Base-by-base conservation (phyloP, 352 stramenopile genomes). In the Phytophthora megakarya region DNA sequence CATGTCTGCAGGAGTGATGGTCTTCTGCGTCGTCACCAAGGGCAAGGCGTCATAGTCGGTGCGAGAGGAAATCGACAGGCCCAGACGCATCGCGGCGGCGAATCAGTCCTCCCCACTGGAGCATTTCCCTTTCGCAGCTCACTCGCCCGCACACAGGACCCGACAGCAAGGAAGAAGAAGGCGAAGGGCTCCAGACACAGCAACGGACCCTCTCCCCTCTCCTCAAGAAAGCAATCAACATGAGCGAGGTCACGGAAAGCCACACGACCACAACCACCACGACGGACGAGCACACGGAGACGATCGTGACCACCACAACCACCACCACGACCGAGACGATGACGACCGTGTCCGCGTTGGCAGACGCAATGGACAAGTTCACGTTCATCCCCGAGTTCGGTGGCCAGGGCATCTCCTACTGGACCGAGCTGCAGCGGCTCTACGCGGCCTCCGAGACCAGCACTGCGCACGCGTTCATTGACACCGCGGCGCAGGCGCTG, bases 321-420 rank as follows among this genome's bases (percentile, higher is more conserved):
- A 66, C 59, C 21, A 66, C 43, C n/a, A 64, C 37, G 23, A 70
- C 47, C 2, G 44, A 57, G 39, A 44, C 61, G 32, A 55, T 39
- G 39, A 51, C 23, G 37, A 30, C 61, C 8, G 52, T 58, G 51
- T 64, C 56, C 42, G 66, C 62, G 38, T 62, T 75, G 52, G 66
- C 66, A 47, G 42, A 23, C 30, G 71, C 62, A 35, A 55, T 78
- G 39, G 46, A 53, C 43, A 72, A 66, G 54, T 76, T 48, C 49
- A 63, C 45, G 45, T 67, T 79, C 54, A 75, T 89, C 22, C 61
- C 78, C 18, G 70, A 90, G 66, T 93, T 90, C 63, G 80, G 81
- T 59, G 86, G 86, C 54, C 86, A 95, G 44, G 81, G 81, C 26
- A 72, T 74, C 39, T 65, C 72, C 19, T 93, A 90, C 73, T 89